Conservation (phyloP, 192 early-diverging fungal genomes). For the Rhizophlyctis rosea region DNA sequence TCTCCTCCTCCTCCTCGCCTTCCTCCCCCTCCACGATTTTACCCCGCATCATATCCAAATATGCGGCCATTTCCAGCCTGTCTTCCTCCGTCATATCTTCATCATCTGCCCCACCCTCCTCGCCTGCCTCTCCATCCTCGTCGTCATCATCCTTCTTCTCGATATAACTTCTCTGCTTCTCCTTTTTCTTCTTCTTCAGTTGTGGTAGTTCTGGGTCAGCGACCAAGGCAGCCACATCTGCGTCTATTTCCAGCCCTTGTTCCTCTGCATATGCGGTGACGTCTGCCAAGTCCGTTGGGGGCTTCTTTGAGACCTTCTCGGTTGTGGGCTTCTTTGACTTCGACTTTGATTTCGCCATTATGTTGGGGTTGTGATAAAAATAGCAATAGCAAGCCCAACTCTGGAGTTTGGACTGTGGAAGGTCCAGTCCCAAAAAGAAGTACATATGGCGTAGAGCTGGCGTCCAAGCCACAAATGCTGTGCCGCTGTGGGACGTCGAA, state of each 20-base stretch:
- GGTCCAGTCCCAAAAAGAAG: no score
- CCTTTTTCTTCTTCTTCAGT: slow-evolving; percentile 19
- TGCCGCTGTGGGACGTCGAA: no score
- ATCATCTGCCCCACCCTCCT: slow-evolving; percentile 1
- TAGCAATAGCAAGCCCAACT: no score
- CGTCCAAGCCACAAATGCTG: no score
- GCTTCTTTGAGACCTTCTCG: no score
- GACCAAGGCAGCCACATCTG: slow-evolving; percentile 30
- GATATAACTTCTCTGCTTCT: slow-evolving; percentile 24
- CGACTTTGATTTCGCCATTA: no score
- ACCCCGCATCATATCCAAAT: slow-evolving; percentile 34
- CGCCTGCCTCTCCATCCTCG: background rate
- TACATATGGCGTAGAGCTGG: no score
- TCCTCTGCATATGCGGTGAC: slow-evolving; percentile 30
- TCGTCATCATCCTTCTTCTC: background rate
- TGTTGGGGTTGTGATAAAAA: no score
- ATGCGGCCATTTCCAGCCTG: slow-evolving; percentile 33
- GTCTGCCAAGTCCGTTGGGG: no score
- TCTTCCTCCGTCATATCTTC: slow-evolving; percentile 31
- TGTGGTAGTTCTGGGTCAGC: background rate
- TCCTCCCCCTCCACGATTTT: slow-evolving; percentile 9
- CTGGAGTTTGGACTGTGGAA: no score
- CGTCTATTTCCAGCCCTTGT: slow-evolving; percentile 37
- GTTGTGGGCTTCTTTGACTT: no score
- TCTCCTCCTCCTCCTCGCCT: slow-evolving; percentile 28